Base-by-base conservation (phyloP, 768 basidiomycete genomes). In the Lentinula detonsa region DNA sequence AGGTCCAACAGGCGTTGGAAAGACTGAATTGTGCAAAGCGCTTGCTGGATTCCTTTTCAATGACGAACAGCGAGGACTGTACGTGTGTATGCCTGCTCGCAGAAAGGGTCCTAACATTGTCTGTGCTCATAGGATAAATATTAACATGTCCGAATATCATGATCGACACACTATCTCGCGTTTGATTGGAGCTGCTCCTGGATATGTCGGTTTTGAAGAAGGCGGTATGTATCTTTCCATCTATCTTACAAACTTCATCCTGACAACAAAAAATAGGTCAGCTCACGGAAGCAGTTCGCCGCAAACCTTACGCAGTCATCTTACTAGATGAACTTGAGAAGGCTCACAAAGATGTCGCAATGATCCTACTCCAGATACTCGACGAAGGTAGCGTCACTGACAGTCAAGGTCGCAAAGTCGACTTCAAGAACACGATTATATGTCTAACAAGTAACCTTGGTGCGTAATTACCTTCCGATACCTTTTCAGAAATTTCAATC, bases 111-210 rank as follows among this genome's bases (percentile, higher is more conserved):
- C 40, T 54, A 11, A 54, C 7, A 28, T 51, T 16, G 51, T 52
- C 28, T 62, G 7, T 28, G 28, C 28, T 28, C 9, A 13, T 18
- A 91, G 89, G 58, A 93, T 95, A 64, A 91, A 88, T 62, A 93
- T 96, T 69, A 95, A 97, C 66, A 95, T 96, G 93, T 90, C 91
- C n/a, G 92, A 97, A 82, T 97, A 90, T 67, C 91, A 93, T 55
- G 95, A 95, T 65, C 84, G 94, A 58, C 93, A 98, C 68, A 93
- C 93, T 0, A 88, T 98, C 57, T 92, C 93, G 0, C 81, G 94
- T 4, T 76, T 98, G 23, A 93, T 98, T 56, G 96, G 95, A 59
- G 91, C 93, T 1, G 91, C 94, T 0, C 93, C 95, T 7, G 95
- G 95, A 3, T 96, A 95, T 68, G 87, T 97, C 35, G 96, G 95